Evolutionary conservation across 2,329 filamentous ascomycete genomes (phyloP).

Genomic region (Xylaria multiplex): DNA sequence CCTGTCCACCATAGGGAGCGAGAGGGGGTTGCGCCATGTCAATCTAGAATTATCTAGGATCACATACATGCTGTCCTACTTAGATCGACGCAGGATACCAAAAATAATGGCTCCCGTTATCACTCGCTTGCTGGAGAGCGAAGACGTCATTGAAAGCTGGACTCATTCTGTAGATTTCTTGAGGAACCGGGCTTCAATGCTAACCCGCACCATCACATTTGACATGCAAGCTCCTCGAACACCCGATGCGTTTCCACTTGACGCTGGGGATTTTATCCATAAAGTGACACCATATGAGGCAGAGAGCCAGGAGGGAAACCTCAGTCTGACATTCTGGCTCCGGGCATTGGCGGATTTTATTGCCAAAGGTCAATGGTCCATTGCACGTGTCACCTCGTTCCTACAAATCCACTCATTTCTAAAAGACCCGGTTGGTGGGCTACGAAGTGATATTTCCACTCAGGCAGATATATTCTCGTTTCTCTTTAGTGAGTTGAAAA

Average conservation of each 20-base stretch:
- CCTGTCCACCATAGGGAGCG: neutral
- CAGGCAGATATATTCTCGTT: constrained; percentile 15
- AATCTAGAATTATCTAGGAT: constrained; percentile 23
- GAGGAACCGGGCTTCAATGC: constrained; percentile 20
- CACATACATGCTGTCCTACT: constrained; percentile 18
- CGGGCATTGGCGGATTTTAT: constrained; percentile 23
- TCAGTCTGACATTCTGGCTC: constrained; percentile 26
- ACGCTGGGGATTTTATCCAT: constrained; percentile 9
- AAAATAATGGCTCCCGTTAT: constrained; percentile 22
- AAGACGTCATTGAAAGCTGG: constrained; percentile 24
- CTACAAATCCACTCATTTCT: constrained; percentile 25
- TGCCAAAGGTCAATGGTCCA: constrained; percentile 14
- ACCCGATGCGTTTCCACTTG: constrained; percentile 4
- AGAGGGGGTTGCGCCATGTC: constrained; percentile 1
- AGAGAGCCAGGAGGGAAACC: constrained; percentile 19
- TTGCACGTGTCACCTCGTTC: constrained; percentile 19
- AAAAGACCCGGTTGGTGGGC: constrained; percentile 22
- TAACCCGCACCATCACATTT: constrained; percentile 12
- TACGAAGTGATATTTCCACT: constrained; percentile 15
- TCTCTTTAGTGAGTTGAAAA: constrained; percentile 15
- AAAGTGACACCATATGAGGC: constrained; percentile 21
- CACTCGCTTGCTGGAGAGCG: constrained; percentile 7
- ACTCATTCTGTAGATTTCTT: constrained; percentile 12
- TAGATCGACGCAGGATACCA: constrained; percentile 20
- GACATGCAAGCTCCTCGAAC: constrained; percentile 24